phyloP scores from a whole-genome alignment of 2,329 filamentous ascomycete genomes.

The Neofusicoccum kwambonambiense region DNA sequence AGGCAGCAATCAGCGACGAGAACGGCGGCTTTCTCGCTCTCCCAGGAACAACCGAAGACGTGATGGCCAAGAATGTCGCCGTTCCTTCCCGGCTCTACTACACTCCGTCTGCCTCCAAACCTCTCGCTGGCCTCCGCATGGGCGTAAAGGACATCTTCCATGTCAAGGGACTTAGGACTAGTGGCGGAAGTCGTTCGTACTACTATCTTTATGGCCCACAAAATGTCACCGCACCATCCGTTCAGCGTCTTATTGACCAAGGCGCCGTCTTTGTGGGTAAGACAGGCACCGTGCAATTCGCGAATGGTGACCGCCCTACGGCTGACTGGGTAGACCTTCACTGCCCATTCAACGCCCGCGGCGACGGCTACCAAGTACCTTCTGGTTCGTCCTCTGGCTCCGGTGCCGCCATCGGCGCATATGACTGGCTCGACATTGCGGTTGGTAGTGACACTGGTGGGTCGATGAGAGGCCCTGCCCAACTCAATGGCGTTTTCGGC shows the following conservation, averaged over 20 bases:
- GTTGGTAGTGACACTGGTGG: slow-evolving; percentile 49
- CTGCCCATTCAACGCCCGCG: slow-evolving; percentile 44
- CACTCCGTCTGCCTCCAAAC: background rate
- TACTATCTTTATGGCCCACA: background rate
- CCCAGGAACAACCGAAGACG: background rate
- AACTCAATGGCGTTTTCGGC: slow-evolving; percentile 45
- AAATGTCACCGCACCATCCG: background rate
- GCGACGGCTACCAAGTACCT: slow-evolving; percentile 29
- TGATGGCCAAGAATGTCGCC: background rate
- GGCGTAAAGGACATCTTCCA: background rate
- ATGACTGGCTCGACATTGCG: slow-evolving; percentile 48
- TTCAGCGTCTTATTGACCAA: background rate
- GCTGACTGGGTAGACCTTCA: too few relatives aligned
- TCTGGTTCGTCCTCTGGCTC: slow-evolving; percentile 36
- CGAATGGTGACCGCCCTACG: too few relatives aligned
- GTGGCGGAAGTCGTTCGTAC: background rate
- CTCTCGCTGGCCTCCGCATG: background rate
- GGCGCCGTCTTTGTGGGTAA: background rate
- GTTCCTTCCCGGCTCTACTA: background rate
- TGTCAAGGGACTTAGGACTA: background rate
- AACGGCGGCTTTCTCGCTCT: background rate
- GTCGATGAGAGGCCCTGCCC: slow-evolving; percentile 47
- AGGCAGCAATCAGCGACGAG: too few relatives aligned
- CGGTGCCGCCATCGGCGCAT: slow-evolving; percentile 41
- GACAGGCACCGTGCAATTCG: background rate